These are phyloP conservation scores for Neurospora hispaniola DNA, from an alignment of 495 filamentous ascomycete species.

Conservation along the genomic window DNA sequence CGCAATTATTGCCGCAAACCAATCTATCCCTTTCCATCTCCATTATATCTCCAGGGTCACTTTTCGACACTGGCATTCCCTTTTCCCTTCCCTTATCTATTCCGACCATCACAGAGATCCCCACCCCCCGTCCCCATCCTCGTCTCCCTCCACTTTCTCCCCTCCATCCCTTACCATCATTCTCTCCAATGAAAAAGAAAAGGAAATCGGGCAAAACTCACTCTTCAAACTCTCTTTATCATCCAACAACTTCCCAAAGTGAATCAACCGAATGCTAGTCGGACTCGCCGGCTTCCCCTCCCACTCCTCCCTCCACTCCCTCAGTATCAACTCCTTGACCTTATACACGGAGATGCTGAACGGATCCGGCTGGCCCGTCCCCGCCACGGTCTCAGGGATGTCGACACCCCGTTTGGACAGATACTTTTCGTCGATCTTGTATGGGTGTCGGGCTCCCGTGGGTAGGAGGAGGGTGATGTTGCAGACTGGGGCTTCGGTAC, in stretches of 20 bases:
- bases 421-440: constrained; percentile 79
- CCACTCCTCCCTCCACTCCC: constrained; percentile 89
- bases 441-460: constrained; percentile 74
- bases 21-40: no score
- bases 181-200: no score
- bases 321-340: constrained; percentile 80
- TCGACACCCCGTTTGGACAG: constrained; percentile 65
- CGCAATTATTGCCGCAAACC: no score
- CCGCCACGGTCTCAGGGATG: constrained; percentile 46
- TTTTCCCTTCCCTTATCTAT: no score
- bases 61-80: no score
- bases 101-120: no score
- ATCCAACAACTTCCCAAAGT: constrained; percentile 77
- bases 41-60: no score
- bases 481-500: constrained; percentile 16
- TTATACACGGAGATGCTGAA: constrained; percentile 85
- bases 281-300: constrained; percentile 73
- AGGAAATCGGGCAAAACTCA: constrained; percentile 4
- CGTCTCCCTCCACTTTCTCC: no score
- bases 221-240: constrained; percentile 66
- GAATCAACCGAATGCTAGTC: constrained; percentile 76
- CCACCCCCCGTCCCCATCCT: no score
- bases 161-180: no score
- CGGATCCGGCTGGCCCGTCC: constrained; percentile 53
- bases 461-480: constrained; percentile 67